Percentiles rank a stretch among this genome's conserved stretches.
Conservation (phyloP, 148 eudicot species). For the Vaccinium vitisidaea region DNA sequence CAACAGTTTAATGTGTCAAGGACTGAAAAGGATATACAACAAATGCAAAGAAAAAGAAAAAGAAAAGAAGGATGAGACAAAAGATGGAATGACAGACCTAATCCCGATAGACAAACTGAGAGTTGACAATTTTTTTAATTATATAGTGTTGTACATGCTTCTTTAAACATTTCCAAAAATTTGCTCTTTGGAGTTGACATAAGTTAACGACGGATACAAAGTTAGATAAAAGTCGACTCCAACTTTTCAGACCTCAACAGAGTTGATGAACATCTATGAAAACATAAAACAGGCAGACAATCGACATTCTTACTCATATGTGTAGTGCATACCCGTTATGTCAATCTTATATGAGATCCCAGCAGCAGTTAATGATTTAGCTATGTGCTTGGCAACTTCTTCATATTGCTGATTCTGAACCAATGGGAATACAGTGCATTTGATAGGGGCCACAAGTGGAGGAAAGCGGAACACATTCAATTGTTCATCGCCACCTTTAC, state of each 20-base stretch:
- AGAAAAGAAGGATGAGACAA: neutral
- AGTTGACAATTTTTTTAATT: neutral
- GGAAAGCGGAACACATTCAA: conserved; percentile 28
- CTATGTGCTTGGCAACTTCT: conserved; percentile 25
- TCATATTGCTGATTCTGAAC: conserved; percentile 30
- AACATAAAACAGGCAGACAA: neutral
- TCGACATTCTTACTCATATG: neutral
- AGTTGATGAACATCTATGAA: neutral
- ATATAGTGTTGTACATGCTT: neutral
- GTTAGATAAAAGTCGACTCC: neutral
- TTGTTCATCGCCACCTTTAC: conserved; percentile 29
- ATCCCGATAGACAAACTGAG: neutral
- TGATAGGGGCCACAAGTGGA: conserved; percentile 31
- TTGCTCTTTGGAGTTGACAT: neutral
- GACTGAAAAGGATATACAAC: neutral
- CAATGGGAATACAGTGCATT: conserved; percentile 32
- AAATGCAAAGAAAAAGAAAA: neutral
- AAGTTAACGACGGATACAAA: neutral
- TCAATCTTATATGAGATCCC: conserved; percentile 30
- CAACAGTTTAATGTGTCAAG: neutral
- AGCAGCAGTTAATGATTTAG: conserved; percentile 26
- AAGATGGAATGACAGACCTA: neutral
- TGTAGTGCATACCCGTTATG: conserved; percentile 21
- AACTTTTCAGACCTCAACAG: conserved; percentile 5
- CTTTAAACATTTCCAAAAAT: neutral